phyloP scores from a whole-genome alignment of 1,284 basidiomycete genomes.

The Volvariella volvacea region DNA sequence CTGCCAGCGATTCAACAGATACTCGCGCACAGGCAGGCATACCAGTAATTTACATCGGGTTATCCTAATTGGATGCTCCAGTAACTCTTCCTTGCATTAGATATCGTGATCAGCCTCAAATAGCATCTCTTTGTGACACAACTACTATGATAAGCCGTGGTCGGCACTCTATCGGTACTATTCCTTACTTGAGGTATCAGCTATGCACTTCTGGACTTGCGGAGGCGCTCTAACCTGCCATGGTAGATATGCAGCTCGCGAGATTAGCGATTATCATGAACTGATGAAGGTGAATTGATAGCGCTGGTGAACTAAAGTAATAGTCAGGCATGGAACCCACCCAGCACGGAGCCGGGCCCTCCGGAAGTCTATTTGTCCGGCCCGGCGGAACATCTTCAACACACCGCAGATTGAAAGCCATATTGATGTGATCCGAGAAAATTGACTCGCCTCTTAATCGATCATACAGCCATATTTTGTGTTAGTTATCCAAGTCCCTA shows the following conservation, averaged over 20 bases:
- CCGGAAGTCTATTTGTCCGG: too few relatives aligned
- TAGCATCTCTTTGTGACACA: background rate
- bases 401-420: too few relatives aligned
- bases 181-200: conserved; percentile 7
- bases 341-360: too few relatives aligned
- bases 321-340: too few relatives aligned
- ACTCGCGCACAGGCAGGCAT: conserved; percentile 31
- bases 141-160: too few relatives aligned
- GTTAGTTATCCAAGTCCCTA: conserved; percentile 22
- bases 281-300: too few relatives aligned
- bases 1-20: conserved; percentile 13
- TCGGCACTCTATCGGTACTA: conserved; percentile 1
- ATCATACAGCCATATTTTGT: conserved; percentile 39
- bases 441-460: conserved; percentile 41
- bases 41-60: conserved; percentile 22
- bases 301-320: too few relatives aligned
- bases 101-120: conserved; percentile 3
- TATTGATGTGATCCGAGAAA: conserved; percentile 37
- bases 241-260: conserved; percentile 17
- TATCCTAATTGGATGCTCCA: conserved; percentile 20
- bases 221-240: conserved; percentile 13
- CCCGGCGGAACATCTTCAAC: too few relatives aligned
- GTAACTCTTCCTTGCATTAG: conserved; percentile 4
- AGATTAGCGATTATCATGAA: too few relatives aligned
- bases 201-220: background rate